Base-by-base conservation (phyloP, 805 yeast species). In the Zygoascus bituminiphila region DNA sequence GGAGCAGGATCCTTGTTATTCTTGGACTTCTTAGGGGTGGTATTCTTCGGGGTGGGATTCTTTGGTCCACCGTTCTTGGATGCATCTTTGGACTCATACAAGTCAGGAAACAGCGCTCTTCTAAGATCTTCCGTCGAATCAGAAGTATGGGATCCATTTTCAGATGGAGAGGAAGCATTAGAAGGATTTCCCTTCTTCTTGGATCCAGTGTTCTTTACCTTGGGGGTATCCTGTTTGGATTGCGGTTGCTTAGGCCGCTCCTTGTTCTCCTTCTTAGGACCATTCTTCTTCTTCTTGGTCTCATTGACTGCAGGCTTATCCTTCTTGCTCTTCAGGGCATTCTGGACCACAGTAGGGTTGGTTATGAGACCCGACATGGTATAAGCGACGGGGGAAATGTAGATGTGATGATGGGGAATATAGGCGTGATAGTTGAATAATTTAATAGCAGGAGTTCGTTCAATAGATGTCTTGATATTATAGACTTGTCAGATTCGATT, bases 101-200 rank as follows among this genome's bases (percentile, higher is more conserved):
- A 23, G 22, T 56, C 59, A 15, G 62, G 62, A 31, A 49, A 58
- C 31, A 58, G 49, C 24, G 58, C 49, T 45, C 49, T 44, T 42
- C 54, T 49, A 20, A 58, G 49, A 20, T 57, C 61, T 12, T 54
- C 53, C 4, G 41, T 46, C 14, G 25, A 17, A 25, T 41, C 33
- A 14, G 25, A n/a, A 12, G 40, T 10, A 22, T 12, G 33, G 7
- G 10, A 42, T 22, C 24, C 36, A 22, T 20, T 20, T 6, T 7
- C 7, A 8, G 44, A 17, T 8, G 31, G 10, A 15, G 22, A 15
- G 10, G 14, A 5, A 14, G n/a, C 14, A 26, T n/a, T n/a, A 6
- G 35, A 17, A 22, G 42, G 43, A 4, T 25, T 17, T 21, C 36
- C 25, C 12, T 36, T 41, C 17, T 36, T 35, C 31, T 45, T 42